phyloP scores from a whole-genome alignment of 2,329 filamentous ascomycete species.

The Camptophora hylomeconis region DNA sequence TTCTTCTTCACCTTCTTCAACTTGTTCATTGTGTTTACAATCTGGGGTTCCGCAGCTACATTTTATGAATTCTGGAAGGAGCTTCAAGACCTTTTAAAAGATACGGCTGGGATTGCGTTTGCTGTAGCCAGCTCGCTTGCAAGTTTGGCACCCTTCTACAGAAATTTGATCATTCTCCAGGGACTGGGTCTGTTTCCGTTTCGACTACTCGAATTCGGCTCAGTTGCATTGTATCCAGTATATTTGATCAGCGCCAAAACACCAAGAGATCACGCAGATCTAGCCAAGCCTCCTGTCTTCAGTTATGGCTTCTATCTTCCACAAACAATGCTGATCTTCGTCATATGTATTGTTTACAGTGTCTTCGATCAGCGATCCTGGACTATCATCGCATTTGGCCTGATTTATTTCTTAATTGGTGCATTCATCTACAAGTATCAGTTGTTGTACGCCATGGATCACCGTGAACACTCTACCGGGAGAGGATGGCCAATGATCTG shows the following conservation, averaged over 20 bases:
- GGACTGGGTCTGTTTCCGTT: constrained; percentile 89
- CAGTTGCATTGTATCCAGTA: constrained; percentile 71
- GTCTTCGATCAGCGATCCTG: constrained; percentile 69
- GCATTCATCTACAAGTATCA: constrained; percentile 96
- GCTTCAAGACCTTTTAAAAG: constrained; percentile 60
- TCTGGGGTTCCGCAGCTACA: constrained; percentile 66
- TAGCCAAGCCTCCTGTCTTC: constrained; percentile 72
- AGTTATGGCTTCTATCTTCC: constrained; percentile 95
- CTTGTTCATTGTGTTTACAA: constrained; percentile 87
- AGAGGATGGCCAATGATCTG: constrained; percentile 95
- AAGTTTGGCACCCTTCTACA: constrained; percentile 69
- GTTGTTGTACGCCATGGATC: constrained; percentile 94
- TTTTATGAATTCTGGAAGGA: constrained; percentile 53
- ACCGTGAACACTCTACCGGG: constrained; percentile 85
- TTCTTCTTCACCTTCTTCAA: constrained; percentile 99
- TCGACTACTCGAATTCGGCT: constrained; percentile 78
- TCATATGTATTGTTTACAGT: constrained; percentile 91
- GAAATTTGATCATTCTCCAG: constrained; percentile 87
- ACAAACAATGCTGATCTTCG: constrained; percentile 82
- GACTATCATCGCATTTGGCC: constrained; percentile 63
- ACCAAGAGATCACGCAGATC: constrained; percentile 73
- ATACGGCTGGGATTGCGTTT: constrained; percentile 65
- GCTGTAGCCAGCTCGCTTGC: constrained; percentile 65
- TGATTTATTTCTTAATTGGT: constrained; percentile 68
- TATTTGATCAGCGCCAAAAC: constrained; percentile 67